Base-by-base conservation (phyloP, 169 alveolate species). In the Nephromyces sp. region DNA sequence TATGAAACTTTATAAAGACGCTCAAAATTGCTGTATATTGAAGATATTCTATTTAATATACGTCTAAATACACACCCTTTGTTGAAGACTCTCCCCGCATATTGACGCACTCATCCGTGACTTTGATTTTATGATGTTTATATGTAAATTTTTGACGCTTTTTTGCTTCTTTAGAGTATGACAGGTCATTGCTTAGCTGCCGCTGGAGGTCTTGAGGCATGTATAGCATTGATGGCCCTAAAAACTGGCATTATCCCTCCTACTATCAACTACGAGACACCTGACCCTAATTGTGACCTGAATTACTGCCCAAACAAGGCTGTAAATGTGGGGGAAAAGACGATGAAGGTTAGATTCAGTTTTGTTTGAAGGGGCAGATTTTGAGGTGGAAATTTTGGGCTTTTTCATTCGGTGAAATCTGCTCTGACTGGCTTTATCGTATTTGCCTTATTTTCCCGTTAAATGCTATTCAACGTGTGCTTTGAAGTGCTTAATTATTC, bases 101-200 rank as follows among this genome's bases (percentile, higher is more conserved):
- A n/a, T n/a, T n/a, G n/a, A n/a, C n/a, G n/a, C n/a, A n/a, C n/a
- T n/a, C n/a, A n/a, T n/a, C n/a, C n/a, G n/a, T n/a, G n/a, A n/a
- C n/a, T n/a, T n/a, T n/a, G n/a, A n/a, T 43, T 43, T 43, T 15
- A 43, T 43, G 15, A 43, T 43, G n/a, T 43, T 15, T 43, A 15
- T 43, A 15, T 43, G 15, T 43, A 15, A 43, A 43, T 43, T 43
- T 15, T 43, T 21, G 53, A 8, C 32, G 24, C 32, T 35, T 4
- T 52, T 24, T 52, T 30, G 8, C 15, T 4, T 33, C 8, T 15
- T 22, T 70, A 75, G 77, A 72, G 84, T 62, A 84, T 84, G 90
- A 84, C 90, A 25, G 90, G 90, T 1, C 90, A 84, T 76, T 80
- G 87, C 33, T 74, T 84, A 61, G 90, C 87, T 4, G 90, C 84